phyloP scores from a whole-genome alignment of 805 yeast species.

The Gaillardinia entomophila region DNA sequence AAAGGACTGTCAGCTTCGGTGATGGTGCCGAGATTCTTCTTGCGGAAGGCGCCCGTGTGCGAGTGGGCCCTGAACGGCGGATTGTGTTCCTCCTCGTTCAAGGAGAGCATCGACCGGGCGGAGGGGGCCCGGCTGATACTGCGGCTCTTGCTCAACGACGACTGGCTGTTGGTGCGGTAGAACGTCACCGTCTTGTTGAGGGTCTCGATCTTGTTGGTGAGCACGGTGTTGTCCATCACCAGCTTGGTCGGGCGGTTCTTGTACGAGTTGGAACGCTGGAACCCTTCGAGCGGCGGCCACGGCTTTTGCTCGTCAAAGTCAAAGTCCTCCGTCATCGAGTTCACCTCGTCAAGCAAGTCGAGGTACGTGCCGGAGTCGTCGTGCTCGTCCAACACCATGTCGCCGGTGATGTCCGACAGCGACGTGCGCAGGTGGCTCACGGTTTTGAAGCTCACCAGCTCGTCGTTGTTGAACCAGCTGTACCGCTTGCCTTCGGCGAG shows the following conservation, averaged over 20 bases:
- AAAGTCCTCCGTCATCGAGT: conserved; percentile 31
- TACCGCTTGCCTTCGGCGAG: conserved; percentile 10
- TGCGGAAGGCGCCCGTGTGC: conserved; percentile 1
- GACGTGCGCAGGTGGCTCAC: conserved; percentile 1
- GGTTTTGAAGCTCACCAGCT: conserved; percentile 9
- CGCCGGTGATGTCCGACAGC: background rate
- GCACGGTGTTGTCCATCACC: conserved; percentile 15
- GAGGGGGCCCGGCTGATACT: conserved; percentile 26
- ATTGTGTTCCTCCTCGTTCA: conserved; percentile 20
- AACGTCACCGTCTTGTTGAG: conserved; percentile 37
- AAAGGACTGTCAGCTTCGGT: conserved; percentile 14
- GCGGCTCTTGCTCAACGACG: conserved; percentile 6
- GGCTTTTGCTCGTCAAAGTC: conserved; percentile 30
- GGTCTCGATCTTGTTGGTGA: conserved; percentile 31
- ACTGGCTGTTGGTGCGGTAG: conserved; percentile 21
- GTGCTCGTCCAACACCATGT: conserved; percentile 1
- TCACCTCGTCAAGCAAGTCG: conserved; percentile 31
- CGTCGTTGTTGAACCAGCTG: conserved; percentile 28
- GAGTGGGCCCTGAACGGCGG: background rate
- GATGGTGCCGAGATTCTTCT: conserved; percentile 14
- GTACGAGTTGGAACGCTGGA: conserved; percentile 33
- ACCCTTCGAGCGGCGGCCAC: too few relatives aligned
- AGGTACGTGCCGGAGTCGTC: conserved; percentile 11
- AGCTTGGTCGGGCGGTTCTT: conserved; percentile 29
- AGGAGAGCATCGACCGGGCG: conserved; percentile 21